Base-by-base conservation (phyloP, 2,329 filamentous ascomycete species). In the Fusarium dlaminii region DNA sequence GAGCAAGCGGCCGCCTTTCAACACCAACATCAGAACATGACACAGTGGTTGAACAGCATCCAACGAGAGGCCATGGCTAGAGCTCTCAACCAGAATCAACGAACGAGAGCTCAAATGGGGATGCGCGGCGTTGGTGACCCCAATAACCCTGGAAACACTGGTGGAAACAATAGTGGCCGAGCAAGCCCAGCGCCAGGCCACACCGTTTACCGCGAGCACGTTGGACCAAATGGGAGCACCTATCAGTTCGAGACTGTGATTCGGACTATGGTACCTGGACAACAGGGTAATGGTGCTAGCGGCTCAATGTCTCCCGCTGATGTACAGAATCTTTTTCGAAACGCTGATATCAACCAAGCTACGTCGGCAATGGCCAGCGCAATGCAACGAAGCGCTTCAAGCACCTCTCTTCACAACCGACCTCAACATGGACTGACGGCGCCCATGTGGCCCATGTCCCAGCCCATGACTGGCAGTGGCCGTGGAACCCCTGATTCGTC, bases 361-460 rank as follows among this genome's bases (percentile, higher is more conserved):
- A 82, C 85, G 5, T 82, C 83, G 57, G 85, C 85, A 55, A 86
- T 87, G 81, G 82, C 85, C 11, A 85, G 83, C 72, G 85, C 87
- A 40, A 87, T 89, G 85, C 86, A 87, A 48, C 83, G 87, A 62
- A 89, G 85, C 74, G 82, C 85, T 40, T 87, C 87, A 8, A 84
- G 81, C 46, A 82, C 84, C 9, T 87, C 86, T 10, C 75, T 87
- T 56, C 80, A 82, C 54, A 77, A 66, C n/a, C 80, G 82, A 4
- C 68, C 78, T 12, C 82, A 82, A 42, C 83, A 85, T 22, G 86
- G 85, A 20, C 83, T 85, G 32, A 86, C 85, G 4, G 83, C 83
- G 11, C 83, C 86, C 6, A 77, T 82, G 20, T 78, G 82, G 58
- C 79, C 80, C 39, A 74, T 79, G 4, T 75, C 78, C 22, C 74